Conservation (phyloP, 352 stramenopile species). For the Phytophthora lateralis region DNA sequence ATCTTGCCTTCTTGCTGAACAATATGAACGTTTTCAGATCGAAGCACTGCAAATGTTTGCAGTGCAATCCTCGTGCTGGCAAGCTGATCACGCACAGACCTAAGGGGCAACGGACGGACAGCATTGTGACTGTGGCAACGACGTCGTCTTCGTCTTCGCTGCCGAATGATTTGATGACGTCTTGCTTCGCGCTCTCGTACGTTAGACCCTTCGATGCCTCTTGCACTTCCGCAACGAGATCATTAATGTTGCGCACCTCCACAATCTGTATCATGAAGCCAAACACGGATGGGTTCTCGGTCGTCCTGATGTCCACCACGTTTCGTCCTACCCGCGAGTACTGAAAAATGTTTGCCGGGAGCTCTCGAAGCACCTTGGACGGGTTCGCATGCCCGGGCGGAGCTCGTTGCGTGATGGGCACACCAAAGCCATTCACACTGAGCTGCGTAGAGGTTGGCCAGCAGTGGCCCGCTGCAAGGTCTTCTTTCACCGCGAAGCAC, state of each 20-base stretch:
- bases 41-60: slow-evolving; percentile 96
- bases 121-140: slow-evolving; percentile 83
- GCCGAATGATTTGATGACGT: slow-evolving; percentile 84
- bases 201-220: slow-evolving; percentile 66
- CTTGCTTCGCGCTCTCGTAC: slow-evolving; percentile 72
- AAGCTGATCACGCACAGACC: slow-evolving; percentile 88
- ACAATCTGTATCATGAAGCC: slow-evolving; percentile 80
- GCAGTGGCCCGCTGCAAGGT: slow-evolving; percentile 67
- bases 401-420: slow-evolving; percentile 70
- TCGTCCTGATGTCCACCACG: slow-evolving; percentile 71
- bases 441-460: slow-evolving; percentile 78
- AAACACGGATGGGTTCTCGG: slow-evolving; percentile 66
- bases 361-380: slow-evolving; percentile 81
- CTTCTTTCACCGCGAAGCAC: slow-evolving; percentile 78
- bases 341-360: slow-evolving; percentile 77
- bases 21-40: slow-evolving; percentile 93
- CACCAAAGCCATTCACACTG: slow-evolving; percentile 71
- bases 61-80: slow-evolving; percentile 89
- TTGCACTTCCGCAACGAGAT: slow-evolving; percentile 68
- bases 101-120: slow-evolving; percentile 90
- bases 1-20: slow-evolving; percentile 89
- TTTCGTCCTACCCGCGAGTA: slow-evolving; percentile 74
- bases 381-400: slow-evolving; percentile 77
- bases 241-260: slow-evolving; percentile 63
- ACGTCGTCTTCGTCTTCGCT: slow-evolving; percentile 84